A percentile compares a stretch with the other conserved stretches of the same genome.
Conservation (phyloP, 1,139 yeast species). For the Fermentozyma sake region DNA sequence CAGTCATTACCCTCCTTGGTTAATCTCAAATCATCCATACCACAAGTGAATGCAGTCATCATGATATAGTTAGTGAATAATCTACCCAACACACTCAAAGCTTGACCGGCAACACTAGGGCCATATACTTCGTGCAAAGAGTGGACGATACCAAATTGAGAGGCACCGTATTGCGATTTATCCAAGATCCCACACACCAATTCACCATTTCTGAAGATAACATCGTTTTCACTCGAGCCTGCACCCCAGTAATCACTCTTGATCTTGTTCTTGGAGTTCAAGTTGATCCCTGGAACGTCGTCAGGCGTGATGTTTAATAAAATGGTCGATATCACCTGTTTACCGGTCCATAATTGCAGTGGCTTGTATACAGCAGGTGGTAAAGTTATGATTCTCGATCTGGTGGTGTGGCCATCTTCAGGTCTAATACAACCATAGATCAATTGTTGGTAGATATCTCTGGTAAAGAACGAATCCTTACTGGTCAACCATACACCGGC, state of each 20-base stretch:
- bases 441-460: constrained; percentile 90
- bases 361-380: constrained; percentile 93
- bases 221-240: constrained; percentile 79
- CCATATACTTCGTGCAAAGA: constrained; percentile 96
- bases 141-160: constrained; percentile 95
- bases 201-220: constrained; percentile 81
- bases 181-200: constrained; percentile 89
- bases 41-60: constrained; percentile 95
- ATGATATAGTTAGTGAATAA: constrained; percentile 91
- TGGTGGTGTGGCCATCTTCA: constrained; percentile 93
- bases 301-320: constrained; percentile 81
- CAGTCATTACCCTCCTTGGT: constrained; percentile 87
- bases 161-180: constrained; percentile 97
- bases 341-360: constrained; percentile 95
- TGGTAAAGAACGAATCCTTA: constrained; percentile 85
- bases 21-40: constrained; percentile 97
- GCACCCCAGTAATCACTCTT: constrained; percentile 95
- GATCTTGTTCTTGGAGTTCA: constrained; percentile 79
- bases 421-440: constrained; percentile 94
- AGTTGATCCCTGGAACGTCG: constrained; percentile 85
- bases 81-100: constrained; percentile 87
- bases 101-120: constrained; percentile 82
- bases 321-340: constrained; percentile 91
- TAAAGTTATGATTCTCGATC: constrained; percentile 66
- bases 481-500: constrained; percentile 98